Evolutionary conservation across 345 rosid genomes (phyloP).

Genomic region (Syzygium grande): DNA sequence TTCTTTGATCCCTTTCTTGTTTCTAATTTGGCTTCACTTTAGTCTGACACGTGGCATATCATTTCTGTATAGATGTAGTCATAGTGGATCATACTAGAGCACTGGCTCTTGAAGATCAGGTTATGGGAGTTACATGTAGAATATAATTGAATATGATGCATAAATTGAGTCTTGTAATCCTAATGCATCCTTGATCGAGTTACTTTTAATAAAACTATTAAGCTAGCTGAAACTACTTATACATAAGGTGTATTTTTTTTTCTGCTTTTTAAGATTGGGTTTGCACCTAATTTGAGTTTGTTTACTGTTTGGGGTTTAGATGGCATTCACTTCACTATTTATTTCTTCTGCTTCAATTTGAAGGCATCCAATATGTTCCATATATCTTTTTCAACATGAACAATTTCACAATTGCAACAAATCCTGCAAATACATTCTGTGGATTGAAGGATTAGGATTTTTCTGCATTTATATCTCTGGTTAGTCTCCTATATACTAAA

Average conservation of each 20-base stretch:
- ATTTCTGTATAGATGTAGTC: neutral
- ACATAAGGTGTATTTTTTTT: neutral
- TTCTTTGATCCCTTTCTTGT: neutral
- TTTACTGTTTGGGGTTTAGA: neutral
- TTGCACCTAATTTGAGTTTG: neutral
- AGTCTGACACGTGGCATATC: neutral
- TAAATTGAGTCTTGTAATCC: neutral
- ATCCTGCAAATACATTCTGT: neutral
- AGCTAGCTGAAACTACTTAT: neutral
- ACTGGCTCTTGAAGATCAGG: neutral
- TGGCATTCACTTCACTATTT: neutral
- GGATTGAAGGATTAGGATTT: neutral
- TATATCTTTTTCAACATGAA: neutral
- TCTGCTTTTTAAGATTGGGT: neutral
- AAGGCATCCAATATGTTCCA: neutral
- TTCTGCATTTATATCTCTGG: neutral
- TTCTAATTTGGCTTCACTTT: neutral
- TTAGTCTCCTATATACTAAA: neutral
- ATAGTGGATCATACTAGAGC: neutral
- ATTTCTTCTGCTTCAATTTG: neutral
- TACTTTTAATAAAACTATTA: neutral
- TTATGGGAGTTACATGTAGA: neutral
- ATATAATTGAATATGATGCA: neutral
- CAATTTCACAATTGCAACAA: neutral
- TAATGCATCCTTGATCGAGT: neutral